phyloP scores from a whole-genome alignment of 2,329 filamentous ascomycete species.

The Mollisia scopiformis region DNA sequence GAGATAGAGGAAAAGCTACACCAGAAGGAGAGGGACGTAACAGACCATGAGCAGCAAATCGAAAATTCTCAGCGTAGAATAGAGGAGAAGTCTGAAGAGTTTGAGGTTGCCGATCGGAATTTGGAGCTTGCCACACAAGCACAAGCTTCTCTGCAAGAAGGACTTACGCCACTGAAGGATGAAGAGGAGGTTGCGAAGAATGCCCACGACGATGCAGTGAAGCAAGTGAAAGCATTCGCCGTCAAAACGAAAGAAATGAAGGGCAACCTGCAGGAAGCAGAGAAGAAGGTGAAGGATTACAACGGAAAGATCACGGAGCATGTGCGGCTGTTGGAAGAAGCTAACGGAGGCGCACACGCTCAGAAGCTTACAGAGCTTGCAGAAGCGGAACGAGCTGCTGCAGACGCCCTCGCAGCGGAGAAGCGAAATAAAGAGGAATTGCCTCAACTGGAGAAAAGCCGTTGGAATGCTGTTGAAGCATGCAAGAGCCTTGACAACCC shows the following conservation, averaged over 20 bases:
- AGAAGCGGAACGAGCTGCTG: constrained; percentile 54
- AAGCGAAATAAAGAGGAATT: constrained; percentile 44
- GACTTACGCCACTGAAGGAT: constrained; percentile 48
- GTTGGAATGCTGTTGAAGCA: constrained; percentile 38
- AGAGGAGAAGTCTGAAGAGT: constrained; percentile 46
- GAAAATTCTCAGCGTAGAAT: constrained; percentile 47
- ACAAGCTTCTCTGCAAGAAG: constrained; percentile 22
- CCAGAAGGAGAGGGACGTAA: constrained; percentile 41
- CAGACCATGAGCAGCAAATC: constrained; percentile 41
- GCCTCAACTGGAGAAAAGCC: constrained; percentile 39
- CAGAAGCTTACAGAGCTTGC: constrained; percentile 63
- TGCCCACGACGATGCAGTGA: constrained; percentile 56
- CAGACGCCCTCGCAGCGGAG: constrained; percentile 46
- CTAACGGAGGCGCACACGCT: constrained; percentile 70
- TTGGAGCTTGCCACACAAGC: constrained; percentile 38
- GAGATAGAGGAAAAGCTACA: constrained; percentile 66
- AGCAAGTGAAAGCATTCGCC: constrained; percentile 56
- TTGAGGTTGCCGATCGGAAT: constrained; percentile 32
- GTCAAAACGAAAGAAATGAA: constrained; percentile 69
- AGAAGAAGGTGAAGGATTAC: constrained; percentile 48
- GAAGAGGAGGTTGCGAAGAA: constrained; percentile 51
- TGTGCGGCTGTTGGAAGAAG: constrained; percentile 63
- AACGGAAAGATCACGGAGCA: constrained; percentile 57
- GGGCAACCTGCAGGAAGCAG: constrained; percentile 56
- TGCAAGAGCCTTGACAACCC: constrained; percentile 38